These are phyloP conservation scores for Fusarium sp. DNA, from an alignment of 2,329 filamentous ascomycete genomes.

Conservation along the genomic window DNA sequence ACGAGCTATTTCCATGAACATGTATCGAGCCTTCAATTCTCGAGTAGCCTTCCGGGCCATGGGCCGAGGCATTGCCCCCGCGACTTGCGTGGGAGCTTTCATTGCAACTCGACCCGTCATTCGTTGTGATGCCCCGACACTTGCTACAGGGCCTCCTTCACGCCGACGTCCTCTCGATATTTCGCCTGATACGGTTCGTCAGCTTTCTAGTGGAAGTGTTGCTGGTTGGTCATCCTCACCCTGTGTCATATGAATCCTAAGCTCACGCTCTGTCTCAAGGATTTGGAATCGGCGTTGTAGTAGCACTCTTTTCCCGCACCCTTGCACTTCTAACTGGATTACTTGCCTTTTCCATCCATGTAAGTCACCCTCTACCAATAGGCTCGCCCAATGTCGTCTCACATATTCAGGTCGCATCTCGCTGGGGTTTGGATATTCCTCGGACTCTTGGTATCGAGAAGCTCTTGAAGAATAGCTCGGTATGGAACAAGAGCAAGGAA, in stretches of 20 bases:
- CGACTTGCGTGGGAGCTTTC: slow-evolving; percentile 40
- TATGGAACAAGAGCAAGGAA: slow-evolving; percentile 60
- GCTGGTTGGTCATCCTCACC: slow-evolving; percentile 49
- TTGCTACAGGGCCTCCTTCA: slow-evolving; percentile 23
- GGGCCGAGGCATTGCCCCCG: slow-evolving; percentile 40
- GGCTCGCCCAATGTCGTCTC: neutral
- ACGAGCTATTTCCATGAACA: neutral
- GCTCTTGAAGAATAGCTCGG: slow-evolving; percentile 47
- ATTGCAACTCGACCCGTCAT: slow-evolving; percentile 38
- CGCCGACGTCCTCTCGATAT: slow-evolving; percentile 30
- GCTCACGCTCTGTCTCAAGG: slow-evolving; percentile 52
- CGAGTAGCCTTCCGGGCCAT: slow-evolving; percentile 38
- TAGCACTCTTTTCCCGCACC: slow-evolving; percentile 75
- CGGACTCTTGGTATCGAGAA: slow-evolving; percentile 49
- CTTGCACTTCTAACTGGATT: slow-evolving; percentile 73
- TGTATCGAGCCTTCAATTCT: slow-evolving; percentile 37
- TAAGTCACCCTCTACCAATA: slow-evolving; percentile 46
- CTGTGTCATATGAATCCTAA: neutral
- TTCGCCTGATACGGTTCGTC: slow-evolving; percentile 50
- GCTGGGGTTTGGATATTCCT: slow-evolving; percentile 53
- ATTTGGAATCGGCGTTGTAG: slow-evolving; percentile 68
- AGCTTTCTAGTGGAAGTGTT: slow-evolving; percentile 64
- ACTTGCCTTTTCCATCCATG: slow-evolving; percentile 69
- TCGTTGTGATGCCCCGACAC: slow-evolving; percentile 42
- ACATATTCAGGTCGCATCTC: slow-evolving; percentile 51